phyloP scores from a whole-genome alignment of 495 filamentous ascomycete genomes.

The Parathielavia hyrcaniae region DNA sequence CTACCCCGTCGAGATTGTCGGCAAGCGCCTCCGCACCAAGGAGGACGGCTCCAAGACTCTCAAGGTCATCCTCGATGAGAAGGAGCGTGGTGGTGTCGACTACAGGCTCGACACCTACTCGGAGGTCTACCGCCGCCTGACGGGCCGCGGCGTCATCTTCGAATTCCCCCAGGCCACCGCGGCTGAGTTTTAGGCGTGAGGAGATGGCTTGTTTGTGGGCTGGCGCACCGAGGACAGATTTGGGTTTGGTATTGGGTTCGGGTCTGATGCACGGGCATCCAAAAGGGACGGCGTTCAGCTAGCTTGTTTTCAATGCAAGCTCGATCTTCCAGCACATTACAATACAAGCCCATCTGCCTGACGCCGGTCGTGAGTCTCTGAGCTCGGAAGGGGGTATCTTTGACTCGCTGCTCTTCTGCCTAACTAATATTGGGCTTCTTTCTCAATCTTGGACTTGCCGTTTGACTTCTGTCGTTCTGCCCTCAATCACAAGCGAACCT shows the following conservation, averaged over 20 bases:
- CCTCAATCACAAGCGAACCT: conserved; percentile 5
- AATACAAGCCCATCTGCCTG: conserved; percentile 21
- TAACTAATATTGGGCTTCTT: not conserved
- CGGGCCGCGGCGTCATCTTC: conserved; percentile 87
- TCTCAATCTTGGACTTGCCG: too few species aligned
- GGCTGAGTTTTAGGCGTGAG: conserved; percentile 60
- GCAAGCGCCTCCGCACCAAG: conserved; percentile 93
- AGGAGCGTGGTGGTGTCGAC: conserved; percentile 98
- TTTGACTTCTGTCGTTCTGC: not conserved
- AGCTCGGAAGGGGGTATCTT: not conserved
- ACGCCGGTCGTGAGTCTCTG: not conserved
- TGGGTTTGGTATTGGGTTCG: conserved; percentile 32
- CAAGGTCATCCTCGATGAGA: conserved; percentile 98
- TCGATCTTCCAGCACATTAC: conserved; percentile 22
- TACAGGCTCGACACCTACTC: conserved; percentile 98
- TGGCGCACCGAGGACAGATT: conserved; percentile 27
- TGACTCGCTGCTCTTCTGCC: not conserved
- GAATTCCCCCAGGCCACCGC: conserved; percentile 87
- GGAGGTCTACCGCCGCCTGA: conserved; percentile 94
- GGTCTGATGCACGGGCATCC: conserved; percentile 28
- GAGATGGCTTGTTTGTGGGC: conserved; percentile 22
- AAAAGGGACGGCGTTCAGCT: conserved; percentile 38
- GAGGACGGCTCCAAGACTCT: conserved; percentile 95
- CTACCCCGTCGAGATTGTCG: conserved; percentile 99
- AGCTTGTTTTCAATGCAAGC: conserved; percentile 36